Percentiles rank a stretch among this genome's conserved stretches.
phyloP scores from a whole-genome alignment of 352 stramenopile species.

The Globisporangium rhizosaccharum region DNA sequence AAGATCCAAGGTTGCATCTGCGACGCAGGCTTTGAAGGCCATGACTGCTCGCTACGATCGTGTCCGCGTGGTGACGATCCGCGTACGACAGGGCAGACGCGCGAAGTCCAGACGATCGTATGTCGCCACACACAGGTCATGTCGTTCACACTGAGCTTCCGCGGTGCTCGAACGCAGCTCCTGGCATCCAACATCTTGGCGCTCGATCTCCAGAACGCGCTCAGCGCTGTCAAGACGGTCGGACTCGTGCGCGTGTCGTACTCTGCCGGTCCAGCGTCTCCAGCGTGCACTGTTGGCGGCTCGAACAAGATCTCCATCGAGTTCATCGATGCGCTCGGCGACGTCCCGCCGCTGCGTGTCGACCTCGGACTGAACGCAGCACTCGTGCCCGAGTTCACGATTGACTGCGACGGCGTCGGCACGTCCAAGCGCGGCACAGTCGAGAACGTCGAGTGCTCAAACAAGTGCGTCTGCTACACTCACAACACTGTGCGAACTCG shows the following conservation, averaged over 20 bases:
- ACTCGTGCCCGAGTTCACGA: conserved; percentile 39
- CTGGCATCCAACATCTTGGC: conserved; percentile 36
- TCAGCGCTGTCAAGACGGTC: conserved; percentile 37
- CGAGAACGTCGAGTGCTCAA: conserved; percentile 67
- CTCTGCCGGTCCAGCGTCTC: conserved; percentile 23
- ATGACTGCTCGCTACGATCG: conserved; percentile 72
- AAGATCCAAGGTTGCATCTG: conserved; percentile 88
- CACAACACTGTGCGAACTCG: no score
- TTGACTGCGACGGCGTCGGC: conserved; percentile 49
- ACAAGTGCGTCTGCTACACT: conserved; percentile 40
- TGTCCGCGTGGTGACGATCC: conserved; percentile 68
- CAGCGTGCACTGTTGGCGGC: conserved; percentile 40
- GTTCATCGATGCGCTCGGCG: conserved; percentile 51
- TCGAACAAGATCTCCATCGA: conserved; percentile 57
- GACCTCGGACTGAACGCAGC: conserved; percentile 21
- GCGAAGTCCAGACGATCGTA: conserved; percentile 57
- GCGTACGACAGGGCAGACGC: conserved; percentile 47
- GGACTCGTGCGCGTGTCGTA: conserved; percentile 44
- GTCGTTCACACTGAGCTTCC: conserved; percentile 64
- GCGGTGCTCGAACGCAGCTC: conserved; percentile 29
- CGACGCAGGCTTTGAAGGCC: conserved; percentile 74
- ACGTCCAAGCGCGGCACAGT: conserved; percentile 52
- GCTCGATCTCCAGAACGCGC: conserved; percentile 30
- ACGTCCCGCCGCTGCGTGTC: conserved; percentile 45
- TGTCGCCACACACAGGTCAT: conserved; percentile 37